These are phyloP conservation scores for Penicillium sp. DNA, from an alignment of 2,329 filamentous ascomycete genomes.

Conservation along the genomic window DNA sequence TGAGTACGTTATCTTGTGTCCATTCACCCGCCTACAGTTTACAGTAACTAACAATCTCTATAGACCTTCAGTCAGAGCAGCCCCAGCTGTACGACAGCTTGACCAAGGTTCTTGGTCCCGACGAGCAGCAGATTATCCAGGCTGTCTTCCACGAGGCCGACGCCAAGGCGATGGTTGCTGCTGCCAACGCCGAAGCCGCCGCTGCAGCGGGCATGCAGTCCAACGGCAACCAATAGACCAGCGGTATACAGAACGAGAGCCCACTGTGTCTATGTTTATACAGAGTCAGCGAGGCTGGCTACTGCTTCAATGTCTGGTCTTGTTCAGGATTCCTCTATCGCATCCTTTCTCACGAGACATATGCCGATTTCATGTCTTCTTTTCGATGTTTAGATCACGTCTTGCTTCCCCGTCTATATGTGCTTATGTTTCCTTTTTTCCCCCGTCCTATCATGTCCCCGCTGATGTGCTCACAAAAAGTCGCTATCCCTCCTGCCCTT, in stretches of 20 bases:
- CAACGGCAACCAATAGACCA: constrained; percentile 39
- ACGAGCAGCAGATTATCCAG: constrained; percentile 82
- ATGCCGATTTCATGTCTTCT: constrained; percentile 35
- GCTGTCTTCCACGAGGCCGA: constrained; percentile 75
- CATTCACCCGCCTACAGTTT: not conserved
- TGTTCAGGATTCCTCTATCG: constrained; percentile 13
- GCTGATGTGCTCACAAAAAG: constrained; percentile 33
- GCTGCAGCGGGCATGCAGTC: constrained; percentile 38
- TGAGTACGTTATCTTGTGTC: constrained; percentile 66
- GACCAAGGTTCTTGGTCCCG: constrained; percentile 74
- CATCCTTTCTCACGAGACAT: constrained; percentile 29
- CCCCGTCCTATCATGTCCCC: constrained; percentile 21
- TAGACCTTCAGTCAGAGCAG: constrained; percentile 87
- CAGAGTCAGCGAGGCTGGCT: not conserved
- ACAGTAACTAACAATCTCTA: constrained; percentile 32
- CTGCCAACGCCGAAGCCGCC: constrained; percentile 43
- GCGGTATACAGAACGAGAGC: not conserved
- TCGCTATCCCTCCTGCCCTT: constrained; percentile 14
- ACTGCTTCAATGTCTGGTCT: constrained; percentile 3
- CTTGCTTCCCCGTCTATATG: constrained; percentile 25
- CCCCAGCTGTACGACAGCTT: constrained; percentile 84
- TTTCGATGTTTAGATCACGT: constrained; percentile 31
- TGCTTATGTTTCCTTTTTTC: constrained; percentile 19
- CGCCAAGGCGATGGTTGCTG: constrained; percentile 51
- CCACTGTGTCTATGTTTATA: constrained; percentile 1